Base-by-base conservation (phyloP, 164 flowering plant genomes). In the Piper betle region DNA sequence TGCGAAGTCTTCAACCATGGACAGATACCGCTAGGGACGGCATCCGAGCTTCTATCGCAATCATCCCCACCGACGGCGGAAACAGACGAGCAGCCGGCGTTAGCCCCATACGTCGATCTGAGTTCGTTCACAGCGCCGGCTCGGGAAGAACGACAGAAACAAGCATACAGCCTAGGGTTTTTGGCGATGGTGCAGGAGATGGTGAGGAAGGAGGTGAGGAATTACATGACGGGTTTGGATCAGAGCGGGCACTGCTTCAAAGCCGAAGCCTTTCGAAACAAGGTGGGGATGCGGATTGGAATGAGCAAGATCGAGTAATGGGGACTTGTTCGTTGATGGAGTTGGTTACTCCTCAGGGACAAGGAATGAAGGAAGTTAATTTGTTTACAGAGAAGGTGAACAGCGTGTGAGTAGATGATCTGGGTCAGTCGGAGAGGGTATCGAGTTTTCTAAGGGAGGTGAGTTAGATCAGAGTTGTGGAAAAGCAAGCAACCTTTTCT, bases 191-290 rank as follows among this genome's bases (percentile, higher is more conserved):
- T 91, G 85, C 92, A 91, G 65, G 98, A 84, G 65, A 91, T 91
- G 96, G 83, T 91, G 38, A 80, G 72, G 70, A 81, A 54, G 70
- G 98, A 91, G 72, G 96, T 91, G 74, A 84, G 84, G 71, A 84
- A 60, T 40, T 91, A 88, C 62, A 88, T 91, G 96, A 55, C 80
- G 4, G 91, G 81, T 61, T 52, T 79, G 38, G 81, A 76, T 57
- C 82, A 72, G 66, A 68, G 66, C n/a, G 77, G 78, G 9, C 1
- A 72, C 4, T 71, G 75, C 52, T 53, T 79, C 65, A 80, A 69
- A 64, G 8, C 25, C 8, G 64, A 61, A 25, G 52, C 82, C 3
- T 66, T 85, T 38, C 71, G 82, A 55, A 85, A 82, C 69, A 84
- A 85, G 3, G 76, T 76, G 20, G 81, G 80, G 65, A 85, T 84